Evolutionary conservation across 139 green algal species (phyloP), one percentile per base, ranked within the genome.

Genomic region (Picochlorum costavermella): DNA sequence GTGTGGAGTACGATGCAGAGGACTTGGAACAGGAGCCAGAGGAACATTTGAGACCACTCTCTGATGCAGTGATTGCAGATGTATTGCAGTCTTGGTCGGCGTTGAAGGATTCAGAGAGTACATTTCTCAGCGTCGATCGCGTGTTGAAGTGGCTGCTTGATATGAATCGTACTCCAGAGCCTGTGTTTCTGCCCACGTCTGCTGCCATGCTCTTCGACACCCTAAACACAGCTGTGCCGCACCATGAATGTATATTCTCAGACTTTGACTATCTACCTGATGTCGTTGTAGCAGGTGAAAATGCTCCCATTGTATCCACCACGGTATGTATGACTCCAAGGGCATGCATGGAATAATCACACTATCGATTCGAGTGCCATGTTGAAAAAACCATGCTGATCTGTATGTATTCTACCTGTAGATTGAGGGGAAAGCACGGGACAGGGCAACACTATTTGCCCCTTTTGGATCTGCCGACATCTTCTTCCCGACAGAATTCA

Each of bases 401-500:
- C 20, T 23, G 20, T 23, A 23, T 23, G 20, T 23, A 23, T 23
- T 23, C 20, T 23, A 23, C 1, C 17, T 51, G 46, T 11, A 51
- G 46, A 51, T 51, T 51, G 68, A 65, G 16, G 86, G 86, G 9
- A 55, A 51, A 16, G 88, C 82, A 6, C 72, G 67, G 4, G 84
- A 81, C 60, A 67, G 83, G 48, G 20, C 45, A 25, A 81, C 50
- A 20, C 80, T 83, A 57, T 64, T 87, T n/a, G 64, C 81, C 16
- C 70, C 67, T 2, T 30, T 59, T 12, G 81, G 82, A 28, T 56
- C 62, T 4, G 77, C 77, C 17, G 89, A 96, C 70, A 92, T 96
- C 25, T 96, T 96, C 74, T 96, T 96, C 69, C 89, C 89, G 0
- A 93, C 86, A 28, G 74, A 95, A 50, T 96, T 96, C 65, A 57